Evolutionary conservation across 1,284 basidiomycete genomes (phyloP).

Genomic region (Naganishia albida): DNA sequence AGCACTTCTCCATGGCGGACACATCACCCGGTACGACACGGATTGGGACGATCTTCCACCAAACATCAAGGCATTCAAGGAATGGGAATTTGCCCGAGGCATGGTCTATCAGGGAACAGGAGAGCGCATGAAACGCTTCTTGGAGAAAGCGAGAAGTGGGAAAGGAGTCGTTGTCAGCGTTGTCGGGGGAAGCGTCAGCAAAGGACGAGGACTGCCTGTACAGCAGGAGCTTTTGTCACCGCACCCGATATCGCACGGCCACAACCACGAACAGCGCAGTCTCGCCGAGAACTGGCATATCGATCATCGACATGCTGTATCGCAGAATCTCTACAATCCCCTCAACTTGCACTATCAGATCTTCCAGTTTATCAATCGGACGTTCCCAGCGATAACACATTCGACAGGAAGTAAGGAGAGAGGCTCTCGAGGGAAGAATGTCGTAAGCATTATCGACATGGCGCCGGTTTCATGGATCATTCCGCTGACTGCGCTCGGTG

Average conservation of each 20-base stretch:
- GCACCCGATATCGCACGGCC: neutral
- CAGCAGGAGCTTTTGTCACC: neutral
- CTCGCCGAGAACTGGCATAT: constrained; percentile 21
- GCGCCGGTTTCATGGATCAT: neutral
- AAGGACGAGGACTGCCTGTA: constrained; percentile 35
- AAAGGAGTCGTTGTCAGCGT: constrained; percentile 46
- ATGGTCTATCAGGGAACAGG: constrained; percentile 47
- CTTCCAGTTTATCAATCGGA: constrained; percentile 44
- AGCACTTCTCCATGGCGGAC: neutral
- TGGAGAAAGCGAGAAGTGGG: constrained; percentile 45
- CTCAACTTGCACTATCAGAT: constrained; percentile 44
- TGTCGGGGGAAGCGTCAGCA: constrained; percentile 45
- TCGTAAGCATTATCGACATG: constrained; percentile 6
- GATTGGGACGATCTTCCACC: constrained; percentile 29
- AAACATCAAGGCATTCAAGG: constrained; percentile 29
- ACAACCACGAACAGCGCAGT: constrained; percentile 18
- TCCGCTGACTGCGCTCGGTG: neutral
- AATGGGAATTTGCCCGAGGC: constrained; percentile 45
- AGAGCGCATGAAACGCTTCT: constrained; percentile 42
- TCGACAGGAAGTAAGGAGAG: neutral
- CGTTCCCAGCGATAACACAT: constrained; percentile 41
- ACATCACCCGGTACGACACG: neutral
- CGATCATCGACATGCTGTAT: constrained; percentile 35
- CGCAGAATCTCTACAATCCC: constrained; percentile 38
- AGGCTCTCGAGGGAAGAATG: constrained; percentile 24